Evolutionary conservation across 805 yeast species (phyloP).

Genomic region (Cyberlindnera mycetangii): DNA sequence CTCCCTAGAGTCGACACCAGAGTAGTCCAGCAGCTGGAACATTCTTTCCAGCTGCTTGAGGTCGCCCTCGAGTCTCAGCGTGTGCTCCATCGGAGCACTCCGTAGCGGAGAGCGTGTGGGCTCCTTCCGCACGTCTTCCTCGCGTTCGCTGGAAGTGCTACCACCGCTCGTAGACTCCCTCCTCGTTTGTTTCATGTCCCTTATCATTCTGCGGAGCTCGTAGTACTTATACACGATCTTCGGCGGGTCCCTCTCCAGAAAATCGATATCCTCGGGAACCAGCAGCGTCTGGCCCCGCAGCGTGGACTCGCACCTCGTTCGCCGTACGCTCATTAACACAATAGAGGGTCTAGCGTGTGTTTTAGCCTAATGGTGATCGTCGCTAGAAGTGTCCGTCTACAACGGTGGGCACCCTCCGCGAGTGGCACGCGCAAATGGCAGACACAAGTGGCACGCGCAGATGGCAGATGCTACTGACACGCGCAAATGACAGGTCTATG

Average conservation of each 20-base stretch:
- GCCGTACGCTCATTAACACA: not conserved
- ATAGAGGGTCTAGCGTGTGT: no score
- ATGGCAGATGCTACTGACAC: no score
- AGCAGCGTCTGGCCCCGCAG: not conserved
- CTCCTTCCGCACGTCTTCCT: no score
- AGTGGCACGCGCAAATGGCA: no score
- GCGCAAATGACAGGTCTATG: no score
- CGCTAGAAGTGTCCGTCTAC: conserved; percentile 1
- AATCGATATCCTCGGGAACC: not conserved
- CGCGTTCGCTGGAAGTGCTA: no score
- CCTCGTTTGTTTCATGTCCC: not conserved
- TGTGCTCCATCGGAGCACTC: no score
- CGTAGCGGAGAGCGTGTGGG: no score
- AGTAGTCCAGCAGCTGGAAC: not conserved
- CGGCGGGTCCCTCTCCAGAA: not conserved
- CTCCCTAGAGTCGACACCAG: not conserved
- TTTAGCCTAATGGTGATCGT: no score
- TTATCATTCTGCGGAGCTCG: not conserved
- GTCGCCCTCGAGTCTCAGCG: no score
- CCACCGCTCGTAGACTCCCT: no score
- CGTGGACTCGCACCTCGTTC: not conserved
- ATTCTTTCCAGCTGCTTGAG: not conserved
- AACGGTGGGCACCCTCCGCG: conserved; percentile 5
- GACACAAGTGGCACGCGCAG: no score
- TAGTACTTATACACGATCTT: not conserved